Conservation (phyloP, 2,329 filamentous ascomycete species). For the Trichoderma cornu-damae region DNA sequence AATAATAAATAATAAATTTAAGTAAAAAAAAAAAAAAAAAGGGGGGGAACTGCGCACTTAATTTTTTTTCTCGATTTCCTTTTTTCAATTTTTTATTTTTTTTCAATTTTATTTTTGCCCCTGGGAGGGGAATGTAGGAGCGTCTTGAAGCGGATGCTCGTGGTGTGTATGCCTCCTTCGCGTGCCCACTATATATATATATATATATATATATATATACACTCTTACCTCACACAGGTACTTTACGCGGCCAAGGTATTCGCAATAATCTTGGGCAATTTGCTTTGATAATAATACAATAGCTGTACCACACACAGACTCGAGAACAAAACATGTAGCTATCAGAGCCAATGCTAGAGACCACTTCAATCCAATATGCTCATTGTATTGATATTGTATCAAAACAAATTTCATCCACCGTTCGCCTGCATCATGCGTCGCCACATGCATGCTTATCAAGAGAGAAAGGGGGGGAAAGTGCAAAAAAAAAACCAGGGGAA, state of each 20-base stretch:
- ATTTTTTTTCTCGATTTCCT: too few species aligned
- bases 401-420: constrained; percentile 11
- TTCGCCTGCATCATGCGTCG: constrained; percentile 18
- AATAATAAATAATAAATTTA: background rate
- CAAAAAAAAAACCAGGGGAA: background rate
- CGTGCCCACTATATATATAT: too few species aligned
- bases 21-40: too few species aligned
- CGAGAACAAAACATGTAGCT: constrained; percentile 8
- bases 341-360: constrained; percentile 10
- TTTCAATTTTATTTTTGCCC: too few species aligned
- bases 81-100: background rate
- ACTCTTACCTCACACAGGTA: background rate
- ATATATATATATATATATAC: too few species aligned
- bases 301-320: constrained; percentile 4
- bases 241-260: background rate
- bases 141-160: background rate
- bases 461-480: background rate
- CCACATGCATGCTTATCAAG: constrained; percentile 18
- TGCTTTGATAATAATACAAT: constrained; percentile 15
- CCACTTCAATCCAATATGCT: constrained; percentile 14
- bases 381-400: constrained; percentile 18
- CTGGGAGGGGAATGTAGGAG: too few species aligned
- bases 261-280: background rate
- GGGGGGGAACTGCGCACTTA: too few species aligned
- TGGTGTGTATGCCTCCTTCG: too few species aligned